Conservation (phyloP, 73 alveolate genomes). For the Paramecium caudatum region DNA sequence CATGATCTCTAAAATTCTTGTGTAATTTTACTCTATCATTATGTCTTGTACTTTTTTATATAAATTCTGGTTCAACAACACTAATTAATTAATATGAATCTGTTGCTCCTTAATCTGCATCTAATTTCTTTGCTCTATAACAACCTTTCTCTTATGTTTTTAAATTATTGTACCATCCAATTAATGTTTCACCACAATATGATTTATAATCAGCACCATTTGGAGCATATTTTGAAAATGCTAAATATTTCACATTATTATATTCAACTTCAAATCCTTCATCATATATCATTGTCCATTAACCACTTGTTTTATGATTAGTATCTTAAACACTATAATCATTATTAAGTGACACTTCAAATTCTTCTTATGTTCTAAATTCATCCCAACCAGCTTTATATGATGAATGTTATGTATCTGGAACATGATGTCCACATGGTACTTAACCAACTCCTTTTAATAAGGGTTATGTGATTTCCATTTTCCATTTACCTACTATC, state of each 20-base stretch:
- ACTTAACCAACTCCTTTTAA: constrained; percentile 37
- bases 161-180: constrained; percentile 75
- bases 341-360: constrained; percentile 7
- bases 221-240: constrained; percentile 71
- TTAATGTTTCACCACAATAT: constrained; percentile 65
- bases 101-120: constrained; percentile 29
- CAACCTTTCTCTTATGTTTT: constrained; percentile 68
- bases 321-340: constrained; percentile 55
- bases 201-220: constrained; percentile 64
- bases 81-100: constrained; percentile 50
- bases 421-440: constrained; percentile 64
- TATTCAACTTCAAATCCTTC: constrained; percentile 76
- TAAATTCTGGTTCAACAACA: constrained; percentile 72
- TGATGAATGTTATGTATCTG: constrained; percentile 19
- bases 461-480: neutral
- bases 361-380: neutral
- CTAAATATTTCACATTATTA: constrained; percentile 67
- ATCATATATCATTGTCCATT: constrained; percentile 78
- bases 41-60: constrained; percentile 37
- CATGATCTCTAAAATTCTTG: constrained; percentile 18
- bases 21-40: constrained; percentile 35
- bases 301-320: constrained; percentile 46
- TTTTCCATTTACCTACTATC: constrained; percentile 47
- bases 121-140: constrained; percentile 65
- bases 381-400: constrained; percentile 63